A percentile compares a stretch with the other conserved stretches of the same genome.
phyloP scores from a whole-genome alignment of 768 basidiomycete genomes.

The Cystobasidium onofrii region DNA sequence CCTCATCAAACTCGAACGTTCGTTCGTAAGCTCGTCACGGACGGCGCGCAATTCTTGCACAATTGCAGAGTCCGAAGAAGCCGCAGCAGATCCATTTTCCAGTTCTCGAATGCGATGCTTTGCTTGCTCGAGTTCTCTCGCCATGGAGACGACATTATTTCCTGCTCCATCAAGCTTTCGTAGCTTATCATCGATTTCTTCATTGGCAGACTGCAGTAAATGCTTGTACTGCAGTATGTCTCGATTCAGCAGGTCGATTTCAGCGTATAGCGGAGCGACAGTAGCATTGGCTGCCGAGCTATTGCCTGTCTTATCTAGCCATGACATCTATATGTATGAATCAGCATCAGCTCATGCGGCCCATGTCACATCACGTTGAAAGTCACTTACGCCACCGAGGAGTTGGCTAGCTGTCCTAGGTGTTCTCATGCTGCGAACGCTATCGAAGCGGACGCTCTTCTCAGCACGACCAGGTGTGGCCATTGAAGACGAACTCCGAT shows the following conservation, averaged over 20 bases:
- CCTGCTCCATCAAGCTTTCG: slow-evolving; percentile 70
- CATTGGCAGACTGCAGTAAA: slow-evolving; percentile 67
- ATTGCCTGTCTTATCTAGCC: slow-evolving; percentile 50
- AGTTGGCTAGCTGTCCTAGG: slow-evolving; percentile 40
- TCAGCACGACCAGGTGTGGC: slow-evolving; percentile 19
- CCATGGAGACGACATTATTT: slow-evolving; percentile 34
- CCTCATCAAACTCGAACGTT: slow-evolving; percentile 66
- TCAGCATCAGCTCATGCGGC: slow-evolving; percentile 62
- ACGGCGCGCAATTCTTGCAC: slow-evolving; percentile 72
- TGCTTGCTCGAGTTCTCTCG: slow-evolving; percentile 36
- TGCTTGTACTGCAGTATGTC: slow-evolving; percentile 42
- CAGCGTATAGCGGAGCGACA: slow-evolving; percentile 57
- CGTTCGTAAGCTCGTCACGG: slow-evolving; percentile 58
- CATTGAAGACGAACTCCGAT: not conserved
- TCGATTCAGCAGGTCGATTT: slow-evolving; percentile 63
- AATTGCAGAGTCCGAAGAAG: slow-evolving; percentile 34
- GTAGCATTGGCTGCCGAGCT: slow-evolving; percentile 53
- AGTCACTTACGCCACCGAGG: slow-evolving; percentile 35
- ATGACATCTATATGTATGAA: slow-evolving; percentile 34
- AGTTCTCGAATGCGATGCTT: slow-evolving; percentile 4
- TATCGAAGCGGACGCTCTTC: slow-evolving; percentile 37
- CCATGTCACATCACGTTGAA: not conserved
- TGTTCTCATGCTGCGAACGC: slow-evolving; percentile 36
- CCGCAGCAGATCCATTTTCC: not conserved
- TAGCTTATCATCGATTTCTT: slow-evolving; percentile 77